Conservation (phyloP, 2,329 filamentous ascomycete genomes). For the Emmonsiellopsis sp. region DNA sequence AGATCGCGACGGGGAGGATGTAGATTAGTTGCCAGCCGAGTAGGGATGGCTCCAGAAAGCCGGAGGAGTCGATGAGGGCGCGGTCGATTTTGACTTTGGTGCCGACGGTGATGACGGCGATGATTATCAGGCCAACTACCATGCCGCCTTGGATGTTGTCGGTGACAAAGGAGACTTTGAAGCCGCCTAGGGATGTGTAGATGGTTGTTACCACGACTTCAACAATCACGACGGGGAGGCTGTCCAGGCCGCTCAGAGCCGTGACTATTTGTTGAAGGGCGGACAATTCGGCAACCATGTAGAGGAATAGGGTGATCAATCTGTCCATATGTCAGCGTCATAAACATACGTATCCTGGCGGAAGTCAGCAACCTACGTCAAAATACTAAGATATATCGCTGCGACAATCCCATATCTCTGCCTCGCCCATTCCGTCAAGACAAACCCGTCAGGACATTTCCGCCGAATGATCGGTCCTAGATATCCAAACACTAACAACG, state of each 20-base stretch:
- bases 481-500: constrained; percentile 63
- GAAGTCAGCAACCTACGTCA: constrained; percentile 43
- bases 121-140: constrained; percentile 64
- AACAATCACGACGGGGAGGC: constrained; percentile 66
- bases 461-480: constrained; percentile 68
- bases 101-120: constrained; percentile 69
- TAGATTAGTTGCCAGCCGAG: constrained; percentile 81
- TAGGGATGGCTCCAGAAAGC: constrained; percentile 57
- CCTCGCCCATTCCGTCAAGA: constrained; percentile 74
- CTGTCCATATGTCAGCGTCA: constrained; percentile 17
- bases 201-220: constrained; percentile 70
- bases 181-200: constrained; percentile 75
- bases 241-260: constrained; percentile 63
- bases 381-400: constrained; percentile 63
- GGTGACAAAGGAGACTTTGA: constrained; percentile 74
- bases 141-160: constrained; percentile 73
- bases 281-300: constrained; percentile 79
- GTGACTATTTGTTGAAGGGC: constrained; percentile 70
- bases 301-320: constrained; percentile 71
- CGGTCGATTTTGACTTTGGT: constrained; percentile 63
- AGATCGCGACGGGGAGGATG: constrained; percentile 68
- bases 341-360: neutral
- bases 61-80: constrained; percentile 57
- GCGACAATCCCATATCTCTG: constrained; percentile 63
- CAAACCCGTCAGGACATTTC: constrained; percentile 75